Conservation (phyloP, 192 early-diverging fungal species). For the Umbelopsis isabellina region DNA sequence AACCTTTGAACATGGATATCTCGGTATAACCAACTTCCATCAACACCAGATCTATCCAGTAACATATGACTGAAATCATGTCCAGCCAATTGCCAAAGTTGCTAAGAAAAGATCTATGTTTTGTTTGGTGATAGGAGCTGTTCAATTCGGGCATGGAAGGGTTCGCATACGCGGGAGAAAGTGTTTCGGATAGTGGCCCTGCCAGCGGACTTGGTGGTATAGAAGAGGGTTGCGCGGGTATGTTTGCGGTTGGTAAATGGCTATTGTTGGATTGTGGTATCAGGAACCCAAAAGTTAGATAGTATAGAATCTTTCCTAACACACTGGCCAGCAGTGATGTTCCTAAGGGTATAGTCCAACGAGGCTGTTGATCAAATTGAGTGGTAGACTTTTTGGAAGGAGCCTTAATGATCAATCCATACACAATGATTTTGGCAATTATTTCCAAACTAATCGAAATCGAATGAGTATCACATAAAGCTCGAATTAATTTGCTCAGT, state of each 20-base stretch:
- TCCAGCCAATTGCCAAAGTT: conserved; percentile 52
- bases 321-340: conserved; percentile 6
- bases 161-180: no score
- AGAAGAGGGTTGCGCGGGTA: not conserved
- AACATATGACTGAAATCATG: conserved; percentile 48
- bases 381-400: not conserved
- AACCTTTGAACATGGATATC: conserved; percentile 53
- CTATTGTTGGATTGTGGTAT: not conserved
- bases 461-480: no score
- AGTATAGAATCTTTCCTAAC: not conserved
- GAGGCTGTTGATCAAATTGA: not conserved
- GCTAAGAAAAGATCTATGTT: conserved; percentile 47
- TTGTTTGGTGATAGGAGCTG: not conserved
- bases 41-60: conserved; percentile 56
- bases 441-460: conserved; percentile 34
- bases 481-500: not conserved
- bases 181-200: no score
- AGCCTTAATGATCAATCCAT: conserved; percentile 40
- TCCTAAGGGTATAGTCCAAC: not conserved
- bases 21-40: conserved; percentile 44
- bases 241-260: not conserved
- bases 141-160: not conserved
- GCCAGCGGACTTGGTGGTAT: not conserved
- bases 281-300: not conserved
- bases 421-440: conserved; percentile 44